Evolutionary conservation across 148 eudicot genomes (phyloP), one percentile per base, ranked within the genome.

Genomic region (Rhododendron simsii): DNA sequence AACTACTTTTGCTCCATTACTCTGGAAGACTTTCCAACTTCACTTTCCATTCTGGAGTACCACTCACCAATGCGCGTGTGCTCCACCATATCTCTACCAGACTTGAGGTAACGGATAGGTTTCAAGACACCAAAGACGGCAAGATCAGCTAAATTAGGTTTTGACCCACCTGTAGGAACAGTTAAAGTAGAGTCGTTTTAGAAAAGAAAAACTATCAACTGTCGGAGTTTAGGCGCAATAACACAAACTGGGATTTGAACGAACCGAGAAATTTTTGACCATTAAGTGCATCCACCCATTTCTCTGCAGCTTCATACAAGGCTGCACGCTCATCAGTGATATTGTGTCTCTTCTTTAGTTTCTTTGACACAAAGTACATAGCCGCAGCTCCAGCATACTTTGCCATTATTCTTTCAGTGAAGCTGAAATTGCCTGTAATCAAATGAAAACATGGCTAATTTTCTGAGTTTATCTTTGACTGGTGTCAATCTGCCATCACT

Each of bases 311-410:
- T 85, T 95, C 92, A 84, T 96, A 95, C 91, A 96, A 89, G 59
- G 98, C 88, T 82, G 89, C 92, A 71, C 99, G 98, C 87, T 94
- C 98, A 88, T 95, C 95, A 28, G 95, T 93, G 51, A 96, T 96
- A 84, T 96, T 94, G 50, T 95, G 87, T 87, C 90, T 96, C 86
- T 96, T 95, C 91, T 96, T 96, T 88, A 96, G 88, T 79, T 92
- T 96, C 90, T 96, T 96, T 69, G 98, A 86, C 78, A 96, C 98
- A 86, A 95, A 95, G 83, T 95, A 97, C 99, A 97, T 97, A 83
- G 98, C 98, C 41, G 92, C 90, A 81, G 99, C 99, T 89, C 98
- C 99, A 59, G 93, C 93, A 90, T 95, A 97, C 89, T 95, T 94
- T 23, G 96, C 98, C 30, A 90, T 86, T 84, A 93, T 65, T 87